Base-by-base conservation (phyloP, 2,329 filamentous ascomycete genomes). In the Penicillium sclerotiorum region DNA sequence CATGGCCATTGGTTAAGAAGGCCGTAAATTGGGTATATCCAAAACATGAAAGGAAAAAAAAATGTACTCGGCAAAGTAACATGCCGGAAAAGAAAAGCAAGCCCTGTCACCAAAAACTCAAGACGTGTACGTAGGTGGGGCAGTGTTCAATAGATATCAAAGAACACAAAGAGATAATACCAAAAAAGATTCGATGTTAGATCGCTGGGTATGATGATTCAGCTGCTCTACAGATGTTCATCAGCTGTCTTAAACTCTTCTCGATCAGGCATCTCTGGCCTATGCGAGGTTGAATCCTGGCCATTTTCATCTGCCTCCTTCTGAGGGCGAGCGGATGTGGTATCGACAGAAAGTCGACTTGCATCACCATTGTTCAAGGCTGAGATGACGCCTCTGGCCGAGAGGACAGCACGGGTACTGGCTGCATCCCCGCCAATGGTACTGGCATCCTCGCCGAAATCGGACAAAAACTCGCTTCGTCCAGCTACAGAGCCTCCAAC, bases 201-300 rank as follows among this genome's bases (percentile, higher is more conserved):
- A 28, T 3, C 13, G 25, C 27, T 27, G 38, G 8, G 8, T n/a
- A 23, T 41, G 17, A 20, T 12, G 11, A 23, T n/a, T 6, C 7
- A 21, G 25, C 5, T 13, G 5, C 22, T 18, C 32, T 42, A 55
- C 8, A 48, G 37, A 18, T 6, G 9, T 27, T 67, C 63, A 1
- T 64, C 44, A 1, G 64, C 65, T n/a, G 64, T 66, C 38, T 57
- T 63, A 38, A 64, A 68, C 6, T 55, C 55, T n/a, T 68, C 66
- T 2, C 61, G 56, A 11, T 63, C 61, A n/a, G 56, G 57, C 58
- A 68, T 62, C 5, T 55, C 55, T 7, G 66, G 66, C 8, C 64
- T 57, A 39, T 49, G 42, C 6, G 52, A 49, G 4, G 39, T 49
- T 22, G 54, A 54, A 18, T 43, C 35, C 5, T 33, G 41, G 21